A percentile compares a stretch with the other conserved stretches of the same genome.
These are phyloP conservation scores for Strobilomyces echinocephalus DNA, from an alignment of 768 basidiomycete species.

Conservation along the genomic window DNA sequence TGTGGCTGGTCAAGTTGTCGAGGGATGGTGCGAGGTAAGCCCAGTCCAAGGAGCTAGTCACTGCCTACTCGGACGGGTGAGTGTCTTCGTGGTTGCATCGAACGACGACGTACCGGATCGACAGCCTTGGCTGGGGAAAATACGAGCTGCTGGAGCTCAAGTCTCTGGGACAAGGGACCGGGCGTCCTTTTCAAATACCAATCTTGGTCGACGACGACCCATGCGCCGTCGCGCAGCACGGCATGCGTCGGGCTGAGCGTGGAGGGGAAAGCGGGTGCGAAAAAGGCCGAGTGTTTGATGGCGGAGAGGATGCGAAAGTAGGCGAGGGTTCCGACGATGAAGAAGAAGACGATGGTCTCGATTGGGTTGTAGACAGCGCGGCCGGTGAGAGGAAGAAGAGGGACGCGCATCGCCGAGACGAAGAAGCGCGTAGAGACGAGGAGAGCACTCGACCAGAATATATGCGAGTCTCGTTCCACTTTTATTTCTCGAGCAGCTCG, in stretches of 20 bases:
- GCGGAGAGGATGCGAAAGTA: slow-evolving; percentile 92
- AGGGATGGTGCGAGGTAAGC: slow-evolving; percentile 41
- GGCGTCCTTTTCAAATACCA: slow-evolving; percentile 39
- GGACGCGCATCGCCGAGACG: slow-evolving; percentile 43
- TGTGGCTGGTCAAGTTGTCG: slow-evolving; percentile 46
- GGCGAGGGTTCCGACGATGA: slow-evolving; percentile 83
- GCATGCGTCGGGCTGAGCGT: slow-evolving; percentile 54
- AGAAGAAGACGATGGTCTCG: slow-evolving; percentile 88
- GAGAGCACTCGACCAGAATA: not conserved
- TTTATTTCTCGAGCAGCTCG: slow-evolving; percentile 25
- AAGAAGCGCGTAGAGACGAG: not conserved
- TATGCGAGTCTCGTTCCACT: slow-evolving; percentile 25
- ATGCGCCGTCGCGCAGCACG: slow-evolving; percentile 49
- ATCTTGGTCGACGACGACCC: slow-evolving; percentile 57
- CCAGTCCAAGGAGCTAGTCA: slow-evolving; percentile 31
- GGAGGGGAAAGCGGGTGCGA: slow-evolving; percentile 50
- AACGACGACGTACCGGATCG: slow-evolving; percentile 30
- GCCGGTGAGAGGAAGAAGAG: slow-evolving; percentile 63
- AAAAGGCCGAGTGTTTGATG: slow-evolving; percentile 83
- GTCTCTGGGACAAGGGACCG: slow-evolving; percentile 30
- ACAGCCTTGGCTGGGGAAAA: slow-evolving; percentile 37
- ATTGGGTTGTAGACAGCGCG: slow-evolving; percentile 75
- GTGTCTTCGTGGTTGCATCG: not conserved
- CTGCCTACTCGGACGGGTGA: slow-evolving; percentile 20
- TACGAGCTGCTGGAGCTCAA: slow-evolving; percentile 75